Base-by-base conservation (phyloP, 1,139 yeast species). In the Yarrowia galli region DNA sequence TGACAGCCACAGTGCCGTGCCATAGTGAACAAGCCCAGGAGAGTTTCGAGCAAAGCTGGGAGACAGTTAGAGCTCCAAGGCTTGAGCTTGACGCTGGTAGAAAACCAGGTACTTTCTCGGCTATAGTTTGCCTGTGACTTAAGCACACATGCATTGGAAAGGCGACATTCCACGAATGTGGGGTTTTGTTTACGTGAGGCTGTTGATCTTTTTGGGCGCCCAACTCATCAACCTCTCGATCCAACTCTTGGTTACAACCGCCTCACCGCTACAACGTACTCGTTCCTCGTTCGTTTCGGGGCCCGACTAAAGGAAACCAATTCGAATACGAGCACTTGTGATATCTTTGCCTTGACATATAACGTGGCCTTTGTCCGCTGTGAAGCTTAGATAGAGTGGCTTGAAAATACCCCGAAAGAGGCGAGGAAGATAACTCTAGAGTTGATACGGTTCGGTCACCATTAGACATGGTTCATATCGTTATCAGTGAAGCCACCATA, bases 1-100 rank as follows among this genome's bases (percentile, higher is more conserved):
- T 38, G 23, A 54, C 61, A 54, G 61, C 61, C 61, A 54, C 61
- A 54, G 61, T 54, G 61, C 61, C 61, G 61, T 54, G 61, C 46
- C 46, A 9, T 5, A 10, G 46, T 25, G 12, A 10, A 9, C 22
- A 16, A 25, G 20, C 10, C 6, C 3, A 23, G 46, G 45, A 54
- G 36, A 54, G 61, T 40, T 54, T 38, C 46, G 61, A 25, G 46
- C 28, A 38, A 23, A 54, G 60, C 45, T n/a, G 18, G 48, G 25
- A 54, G 48, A 38, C 25, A 10, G 36, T 40, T 54, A 54, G 9
- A 40, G 46, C 61, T 38, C 61, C n/a, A 35, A 53, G 46, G 61
- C 25, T 54, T 54, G 61, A 54, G 46, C 36, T 53, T 53, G 45
- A 35, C 43, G 18, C 20, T 18, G 15, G 23, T 7, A 15, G 28